These are phyloP conservation scores for Colletotrichum aenigma DNA, from an alignment of 2,329 filamentous ascomycete genomes.

Conservation along the genomic window DNA sequence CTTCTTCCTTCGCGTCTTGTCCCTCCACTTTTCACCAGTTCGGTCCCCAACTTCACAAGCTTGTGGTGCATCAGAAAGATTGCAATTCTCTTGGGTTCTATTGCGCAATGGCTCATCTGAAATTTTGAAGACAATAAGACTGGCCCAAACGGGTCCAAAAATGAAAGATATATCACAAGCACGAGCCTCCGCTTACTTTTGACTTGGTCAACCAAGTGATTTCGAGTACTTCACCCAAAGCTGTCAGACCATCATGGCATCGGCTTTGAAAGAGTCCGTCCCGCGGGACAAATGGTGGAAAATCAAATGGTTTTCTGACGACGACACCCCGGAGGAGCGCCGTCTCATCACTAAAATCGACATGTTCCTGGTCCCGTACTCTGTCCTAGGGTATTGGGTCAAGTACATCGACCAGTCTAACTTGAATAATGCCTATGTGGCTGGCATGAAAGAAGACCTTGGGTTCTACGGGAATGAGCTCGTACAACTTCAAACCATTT, in stretches of 20 bases:
- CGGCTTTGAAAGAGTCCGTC: not conserved
- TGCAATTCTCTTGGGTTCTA: not conserved
- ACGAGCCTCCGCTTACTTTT: not conserved
- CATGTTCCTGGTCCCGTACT: conserved; percentile 37
- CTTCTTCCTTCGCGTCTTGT: not conserved
- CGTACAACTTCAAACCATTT: conserved; percentile 29
- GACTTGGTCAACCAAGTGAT: not conserved
- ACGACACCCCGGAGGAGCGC: conserved; percentile 49
- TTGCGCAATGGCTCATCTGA: not conserved
- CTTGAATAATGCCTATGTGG: conserved; percentile 37
- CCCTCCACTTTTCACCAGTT: not conserved
- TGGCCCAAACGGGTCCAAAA: not conserved
- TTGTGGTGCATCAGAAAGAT: not conserved
- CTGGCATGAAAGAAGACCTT: conserved; percentile 28
- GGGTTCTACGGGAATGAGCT: conserved; percentile 28
- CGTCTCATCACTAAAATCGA: conserved; percentile 46
- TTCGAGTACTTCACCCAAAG: not conserved
- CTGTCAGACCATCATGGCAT: not conserved
- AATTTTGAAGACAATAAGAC: not conserved
- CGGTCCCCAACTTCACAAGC: not conserved
- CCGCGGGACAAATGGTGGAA: conserved; percentile 37
- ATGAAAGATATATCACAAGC: not conserved
- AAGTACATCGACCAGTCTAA: conserved; percentile 31
- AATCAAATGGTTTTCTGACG: conserved; percentile 51
- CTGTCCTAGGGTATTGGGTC: conserved; percentile 31